Conservation (phyloP, 139 green algal species). For the Picochlorum sp. region DNA sequence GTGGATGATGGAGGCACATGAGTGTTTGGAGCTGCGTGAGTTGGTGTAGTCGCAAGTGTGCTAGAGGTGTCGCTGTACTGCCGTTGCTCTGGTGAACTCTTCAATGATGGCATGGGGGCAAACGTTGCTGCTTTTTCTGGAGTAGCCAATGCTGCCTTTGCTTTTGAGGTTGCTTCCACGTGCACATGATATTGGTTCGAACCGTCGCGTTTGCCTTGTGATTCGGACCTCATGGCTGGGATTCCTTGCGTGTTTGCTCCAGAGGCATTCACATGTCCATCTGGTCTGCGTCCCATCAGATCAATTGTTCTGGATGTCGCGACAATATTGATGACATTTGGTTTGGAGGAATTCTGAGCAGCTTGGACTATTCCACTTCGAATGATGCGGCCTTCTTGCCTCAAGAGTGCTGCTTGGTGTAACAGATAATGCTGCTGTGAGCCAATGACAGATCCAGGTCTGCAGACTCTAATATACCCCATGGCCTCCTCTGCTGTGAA, state of each 20-base stretch:
- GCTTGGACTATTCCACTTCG: not conserved
- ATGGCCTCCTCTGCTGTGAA: constrained; percentile 82
- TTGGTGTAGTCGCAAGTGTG: not conserved
- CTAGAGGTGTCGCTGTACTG: not conserved
- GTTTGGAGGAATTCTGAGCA: not conserved
- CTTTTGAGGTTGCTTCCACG: not conserved
- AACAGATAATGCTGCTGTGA: constrained; percentile 86
- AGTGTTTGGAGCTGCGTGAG: not conserved
- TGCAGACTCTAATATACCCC: constrained; percentile 83
- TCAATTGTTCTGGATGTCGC: constrained; percentile 8
- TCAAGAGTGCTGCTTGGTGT: constrained; percentile 43
- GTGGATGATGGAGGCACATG: constrained; percentile 18
- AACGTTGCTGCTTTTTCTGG: not conserved
- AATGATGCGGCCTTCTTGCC: constrained; percentile 1
- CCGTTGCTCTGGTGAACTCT: not conserved
- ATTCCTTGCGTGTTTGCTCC: not conserved
- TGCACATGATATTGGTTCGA: constrained; percentile 5
- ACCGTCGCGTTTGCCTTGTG: not conserved
- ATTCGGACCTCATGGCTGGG: not conserved
- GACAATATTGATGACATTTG: constrained; percentile 5
- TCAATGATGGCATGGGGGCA: constrained; percentile 8
- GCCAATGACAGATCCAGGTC: constrained; percentile 85
- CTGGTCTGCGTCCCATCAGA: not conserved
- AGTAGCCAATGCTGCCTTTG: not conserved
- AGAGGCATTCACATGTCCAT: not conserved